Evolutionary conservation across 805 yeast species (phyloP).

Genomic region (Candida quercuum): DNA sequence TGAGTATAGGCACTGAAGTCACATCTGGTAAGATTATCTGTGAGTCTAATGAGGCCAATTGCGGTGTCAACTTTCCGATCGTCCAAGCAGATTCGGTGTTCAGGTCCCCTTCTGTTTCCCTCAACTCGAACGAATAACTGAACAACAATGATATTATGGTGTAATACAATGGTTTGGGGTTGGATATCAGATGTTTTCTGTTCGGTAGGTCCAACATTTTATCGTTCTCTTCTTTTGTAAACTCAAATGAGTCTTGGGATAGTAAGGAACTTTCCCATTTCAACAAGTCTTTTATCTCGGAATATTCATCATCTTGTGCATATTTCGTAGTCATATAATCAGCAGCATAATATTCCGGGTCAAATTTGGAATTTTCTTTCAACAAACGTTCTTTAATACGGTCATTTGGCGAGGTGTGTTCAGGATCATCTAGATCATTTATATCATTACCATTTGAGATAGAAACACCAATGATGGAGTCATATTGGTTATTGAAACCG

Average conservation of each 20-base stretch:
- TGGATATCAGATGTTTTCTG: conserved; percentile 51
- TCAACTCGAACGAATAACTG: conserved; percentile 66
- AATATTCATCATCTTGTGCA: conserved; percentile 45
- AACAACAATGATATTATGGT: conserved; percentile 64
- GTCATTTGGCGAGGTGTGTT: conserved; percentile 49
- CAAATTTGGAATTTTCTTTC: conserved; percentile 72
- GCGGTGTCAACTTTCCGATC: conserved; percentile 81
- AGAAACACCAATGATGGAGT: conserved; percentile 57
- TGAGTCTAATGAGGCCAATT: conserved; percentile 65
- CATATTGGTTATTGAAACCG: conserved; percentile 76
- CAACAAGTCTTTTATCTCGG: conserved; percentile 38
- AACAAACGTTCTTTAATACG: conserved; percentile 62
- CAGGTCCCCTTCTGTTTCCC: conserved; percentile 67
- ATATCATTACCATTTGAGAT: conserved; percentile 83
- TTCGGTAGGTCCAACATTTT: conserved; percentile 66
- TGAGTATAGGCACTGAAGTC: conserved; percentile 32
- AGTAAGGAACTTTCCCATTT: conserved; percentile 48
- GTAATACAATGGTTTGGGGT: conserved; percentile 52
- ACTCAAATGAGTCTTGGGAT: conserved; percentile 28
- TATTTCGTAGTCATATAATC: conserved; percentile 63
- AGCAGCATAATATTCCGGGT: conserved; percentile 83
- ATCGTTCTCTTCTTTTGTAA: conserved; percentile 57
- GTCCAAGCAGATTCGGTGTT: conserved; percentile 93
- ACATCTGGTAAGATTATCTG: conserved; percentile 35
- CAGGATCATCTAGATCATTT: conserved; percentile 83